These are phyloP conservation scores for Neurospora crassa DNA, from an alignment of 2,329 filamentous ascomycete species.

Conservation along the genomic window DNA sequence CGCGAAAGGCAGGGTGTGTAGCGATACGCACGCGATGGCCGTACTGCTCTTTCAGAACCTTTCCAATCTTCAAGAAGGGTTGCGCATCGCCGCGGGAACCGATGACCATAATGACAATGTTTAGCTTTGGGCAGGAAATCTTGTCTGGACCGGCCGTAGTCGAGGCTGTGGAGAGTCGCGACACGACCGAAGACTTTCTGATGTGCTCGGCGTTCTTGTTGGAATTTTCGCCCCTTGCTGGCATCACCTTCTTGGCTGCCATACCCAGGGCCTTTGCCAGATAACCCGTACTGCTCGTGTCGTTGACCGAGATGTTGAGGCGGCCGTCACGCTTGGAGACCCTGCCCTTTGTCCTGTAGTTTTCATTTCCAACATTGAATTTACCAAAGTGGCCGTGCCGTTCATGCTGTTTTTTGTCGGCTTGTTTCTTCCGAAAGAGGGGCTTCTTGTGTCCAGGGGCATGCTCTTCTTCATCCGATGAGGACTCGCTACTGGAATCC, in stretches of 20 bases:
- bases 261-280: conserved; percentile 63
- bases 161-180: conserved; percentile 17
- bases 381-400: conserved; percentile 33
- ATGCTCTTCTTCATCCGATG: conserved; percentile 18
- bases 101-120: conserved; percentile 78
- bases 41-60: conserved; percentile 59
- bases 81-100: conserved; percentile 73
- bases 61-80: conserved; percentile 67
- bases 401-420: conserved; percentile 2
- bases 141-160: conserved; percentile 23
- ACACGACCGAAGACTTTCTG: conserved; percentile 8
- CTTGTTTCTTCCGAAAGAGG: not conserved
- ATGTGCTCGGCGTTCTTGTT: conserved; percentile 24
- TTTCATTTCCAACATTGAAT: conserved; percentile 53
- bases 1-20: conserved; percentile 67
- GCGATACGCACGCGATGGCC: conserved; percentile 70
- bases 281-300: conserved; percentile 60
- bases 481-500: conserved; percentile 17
- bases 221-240: conserved; percentile 5
- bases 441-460: not conserved
- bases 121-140: conserved; percentile 43
- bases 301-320: conserved; percentile 62
- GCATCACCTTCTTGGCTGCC: conserved; percentile 48
- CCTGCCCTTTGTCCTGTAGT: conserved; percentile 54
- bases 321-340: conserved; percentile 61